These are phyloP conservation scores for Arctium lappa DNA, from an alignment of 129 eudicot species.

Conservation along the genomic window DNA sequence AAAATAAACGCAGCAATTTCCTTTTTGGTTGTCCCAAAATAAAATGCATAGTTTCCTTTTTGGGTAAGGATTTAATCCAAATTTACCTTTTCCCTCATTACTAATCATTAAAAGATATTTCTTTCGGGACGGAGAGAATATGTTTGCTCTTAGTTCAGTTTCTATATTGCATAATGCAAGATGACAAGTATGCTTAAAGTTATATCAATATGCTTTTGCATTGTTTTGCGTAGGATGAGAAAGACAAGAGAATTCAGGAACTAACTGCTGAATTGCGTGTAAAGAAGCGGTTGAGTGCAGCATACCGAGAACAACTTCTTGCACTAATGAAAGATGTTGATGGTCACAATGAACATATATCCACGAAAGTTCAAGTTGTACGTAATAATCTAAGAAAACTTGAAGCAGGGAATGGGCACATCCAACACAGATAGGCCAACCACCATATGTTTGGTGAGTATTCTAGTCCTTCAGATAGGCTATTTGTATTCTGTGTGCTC, in stretches of 20 bases:
- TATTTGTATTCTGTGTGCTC: neutral
- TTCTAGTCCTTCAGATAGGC: constrained; percentile 2
- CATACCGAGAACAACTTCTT: constrained; percentile 62
- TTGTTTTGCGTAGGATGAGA: constrained; percentile 57
- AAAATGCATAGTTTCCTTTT: neutral
- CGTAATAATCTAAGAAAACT: constrained; percentile 46
- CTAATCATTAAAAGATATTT: neutral
- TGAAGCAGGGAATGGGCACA: constrained; percentile 44
- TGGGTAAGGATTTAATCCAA: neutral
- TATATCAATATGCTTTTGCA: neutral
- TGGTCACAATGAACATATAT: constrained; percentile 49
- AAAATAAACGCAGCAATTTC: neutral
- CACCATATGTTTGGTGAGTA: constrained; percentile 23
- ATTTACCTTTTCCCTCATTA: neutral
- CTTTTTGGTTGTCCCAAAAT: constrained; percentile 3
- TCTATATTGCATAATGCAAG: neutral
- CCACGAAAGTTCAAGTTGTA: constrained; percentile 45
- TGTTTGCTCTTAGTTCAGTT: neutral
- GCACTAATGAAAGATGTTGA: constrained; percentile 56
- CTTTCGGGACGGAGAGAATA: neutral
- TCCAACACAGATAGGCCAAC: constrained; percentile 21
- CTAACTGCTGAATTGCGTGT: constrained; percentile 60
- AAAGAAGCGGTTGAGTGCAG: constrained; percentile 58
- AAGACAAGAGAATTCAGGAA: constrained; percentile 68
- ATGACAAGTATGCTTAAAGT: neutral